These are phyloP conservation scores for Cinnamomum chago DNA, from an alignment of 164 flowering plant genomes.

Conservation along the genomic window DNA sequence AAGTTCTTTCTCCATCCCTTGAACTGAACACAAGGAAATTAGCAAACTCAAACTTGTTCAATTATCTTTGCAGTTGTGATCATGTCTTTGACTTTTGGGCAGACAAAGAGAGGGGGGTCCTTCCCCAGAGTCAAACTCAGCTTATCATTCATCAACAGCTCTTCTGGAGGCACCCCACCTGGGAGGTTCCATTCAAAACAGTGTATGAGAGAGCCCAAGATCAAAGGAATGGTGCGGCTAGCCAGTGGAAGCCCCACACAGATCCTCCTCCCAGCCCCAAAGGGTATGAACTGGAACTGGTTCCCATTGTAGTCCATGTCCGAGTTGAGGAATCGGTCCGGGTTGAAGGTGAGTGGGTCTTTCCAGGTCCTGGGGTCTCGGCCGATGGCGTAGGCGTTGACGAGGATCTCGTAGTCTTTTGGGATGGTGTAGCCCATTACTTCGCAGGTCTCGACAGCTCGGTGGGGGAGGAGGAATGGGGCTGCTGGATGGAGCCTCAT, in stretches of 20 bases:
- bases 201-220: slow-evolving; percentile 21
- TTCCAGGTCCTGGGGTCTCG: slow-evolving; percentile 7
- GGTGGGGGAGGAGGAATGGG: slow-evolving; percentile 11
- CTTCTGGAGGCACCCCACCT: slow-evolving; percentile 10
- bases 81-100: neutral
- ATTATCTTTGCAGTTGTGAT: too few species aligned
- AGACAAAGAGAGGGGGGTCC: slow-evolving; percentile 16
- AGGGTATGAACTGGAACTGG: slow-evolving; percentile 13
- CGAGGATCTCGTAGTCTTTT: slow-evolving; percentile 8
- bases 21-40: too few species aligned
- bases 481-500: slow-evolving; percentile 13
- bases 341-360: slow-evolving; percentile 3
- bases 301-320: slow-evolving; percentile 11
- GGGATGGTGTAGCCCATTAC: slow-evolving; percentile 15
- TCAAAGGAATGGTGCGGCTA: slow-evolving; percentile 14
- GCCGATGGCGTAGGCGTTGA: slow-evolving; percentile 12
- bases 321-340: slow-evolving; percentile 7
- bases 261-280: slow-evolving; percentile 17
- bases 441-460: slow-evolving; percentile 1
- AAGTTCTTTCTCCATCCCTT: too few species aligned
- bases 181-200: slow-evolving; percentile 20
- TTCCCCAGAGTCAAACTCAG: slow-evolving; percentile 19
- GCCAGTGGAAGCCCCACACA: slow-evolving; percentile 15
- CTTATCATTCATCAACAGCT: slow-evolving; percentile 23
- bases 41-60: too few species aligned